phyloP scores from a whole-genome alignment of 805 yeast genomes.

The Blastobotrys peoriensis region DNA sequence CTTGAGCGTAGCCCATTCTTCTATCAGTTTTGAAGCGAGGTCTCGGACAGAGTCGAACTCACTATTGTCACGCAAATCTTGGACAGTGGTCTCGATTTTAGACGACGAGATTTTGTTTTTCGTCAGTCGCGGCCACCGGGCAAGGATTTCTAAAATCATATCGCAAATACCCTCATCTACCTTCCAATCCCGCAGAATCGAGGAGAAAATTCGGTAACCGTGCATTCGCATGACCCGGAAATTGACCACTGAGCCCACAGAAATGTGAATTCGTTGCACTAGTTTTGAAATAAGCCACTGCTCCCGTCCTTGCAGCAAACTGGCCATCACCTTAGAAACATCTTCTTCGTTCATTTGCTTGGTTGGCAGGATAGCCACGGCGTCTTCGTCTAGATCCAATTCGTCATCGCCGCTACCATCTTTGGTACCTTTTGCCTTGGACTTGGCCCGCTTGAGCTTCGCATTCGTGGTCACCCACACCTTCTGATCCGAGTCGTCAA shows the following conservation, averaged over 20 bases:
- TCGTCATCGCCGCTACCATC: conserved; percentile 1
- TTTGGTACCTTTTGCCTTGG: conserved; percentile 34
- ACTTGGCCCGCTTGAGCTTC: conserved; percentile 51
- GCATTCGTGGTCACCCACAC: conserved; percentile 37
- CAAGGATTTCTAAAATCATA: conserved; percentile 52
- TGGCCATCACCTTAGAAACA: conserved; percentile 74
- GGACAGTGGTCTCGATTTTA: conserved; percentile 60
- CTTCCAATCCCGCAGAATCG: conserved; percentile 42
- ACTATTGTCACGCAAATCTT: conserved; percentile 33
- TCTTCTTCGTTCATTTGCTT: conserved; percentile 48
- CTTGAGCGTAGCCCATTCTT: conserved; percentile 66
- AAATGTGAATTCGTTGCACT: conserved; percentile 56
- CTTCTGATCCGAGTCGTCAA: conserved; percentile 55
- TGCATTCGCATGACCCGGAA: conserved; percentile 66
- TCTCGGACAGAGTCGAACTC: conserved; percentile 26
- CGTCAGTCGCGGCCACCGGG: conserved; percentile 64
- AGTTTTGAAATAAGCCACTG: conserved; percentile 55
- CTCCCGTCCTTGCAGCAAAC: conserved; percentile 72
- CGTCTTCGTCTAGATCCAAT: conserved; percentile 45
- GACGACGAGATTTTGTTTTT: conserved; percentile 71
- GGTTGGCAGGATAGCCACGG: conserved; percentile 54
- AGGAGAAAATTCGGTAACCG: conserved; percentile 75
- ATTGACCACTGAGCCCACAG: conserved; percentile 47
- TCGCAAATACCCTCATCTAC: conserved; percentile 38
- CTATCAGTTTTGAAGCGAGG: conserved; percentile 43